Evolutionary conservation across 2,329 filamentous ascomycete genomes (phyloP).

Genomic region (Colletotrichum eleusines): DNA sequence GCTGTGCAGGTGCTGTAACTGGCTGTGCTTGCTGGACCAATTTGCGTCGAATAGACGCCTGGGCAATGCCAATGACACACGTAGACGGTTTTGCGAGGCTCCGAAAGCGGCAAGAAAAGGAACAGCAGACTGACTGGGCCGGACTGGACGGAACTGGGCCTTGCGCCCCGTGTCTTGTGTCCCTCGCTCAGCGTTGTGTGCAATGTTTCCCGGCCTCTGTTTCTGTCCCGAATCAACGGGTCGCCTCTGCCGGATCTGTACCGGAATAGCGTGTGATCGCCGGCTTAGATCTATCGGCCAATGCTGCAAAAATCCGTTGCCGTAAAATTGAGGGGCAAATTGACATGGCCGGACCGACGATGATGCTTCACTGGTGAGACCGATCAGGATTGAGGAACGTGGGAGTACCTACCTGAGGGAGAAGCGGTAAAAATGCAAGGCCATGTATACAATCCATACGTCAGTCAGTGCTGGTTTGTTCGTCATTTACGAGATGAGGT

Average conservation of each 20-base stretch:
- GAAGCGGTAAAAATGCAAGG: constrained; percentile 2
- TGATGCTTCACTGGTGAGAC: constrained; percentile 31
- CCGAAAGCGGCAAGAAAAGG: constrained; percentile 30
- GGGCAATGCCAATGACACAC: constrained; percentile 36
- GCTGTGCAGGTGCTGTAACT: background rate
- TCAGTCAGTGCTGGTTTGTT: constrained; percentile 34
- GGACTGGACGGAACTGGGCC: constrained; percentile 25
- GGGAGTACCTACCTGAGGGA: constrained; percentile 4
- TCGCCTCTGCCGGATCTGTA: constrained; percentile 34
- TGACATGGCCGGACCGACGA: constrained; percentile 7
- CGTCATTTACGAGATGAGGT: constrained; percentile 29
- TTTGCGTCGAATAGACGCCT: constrained; percentile 29
- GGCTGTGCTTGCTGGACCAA: constrained; percentile 4
- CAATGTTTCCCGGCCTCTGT: constrained; percentile 20
- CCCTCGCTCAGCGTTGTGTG: background rate
- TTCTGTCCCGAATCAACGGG: constrained; percentile 31
- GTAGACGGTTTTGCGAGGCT: constrained; percentile 28
- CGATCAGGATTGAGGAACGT: constrained; percentile 4
- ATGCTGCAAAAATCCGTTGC: constrained; percentile 17
- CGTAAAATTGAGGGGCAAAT: background rate
- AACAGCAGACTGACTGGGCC: constrained; percentile 16
- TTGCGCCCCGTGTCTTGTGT: constrained; percentile 3
- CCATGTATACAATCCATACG: constrained; percentile 16
- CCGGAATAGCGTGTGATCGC: constrained; percentile 33
- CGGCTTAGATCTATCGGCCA: background rate